Base-by-base conservation (phyloP, 176 grass and related monocot species). In the Triticum monococcum region DNA sequence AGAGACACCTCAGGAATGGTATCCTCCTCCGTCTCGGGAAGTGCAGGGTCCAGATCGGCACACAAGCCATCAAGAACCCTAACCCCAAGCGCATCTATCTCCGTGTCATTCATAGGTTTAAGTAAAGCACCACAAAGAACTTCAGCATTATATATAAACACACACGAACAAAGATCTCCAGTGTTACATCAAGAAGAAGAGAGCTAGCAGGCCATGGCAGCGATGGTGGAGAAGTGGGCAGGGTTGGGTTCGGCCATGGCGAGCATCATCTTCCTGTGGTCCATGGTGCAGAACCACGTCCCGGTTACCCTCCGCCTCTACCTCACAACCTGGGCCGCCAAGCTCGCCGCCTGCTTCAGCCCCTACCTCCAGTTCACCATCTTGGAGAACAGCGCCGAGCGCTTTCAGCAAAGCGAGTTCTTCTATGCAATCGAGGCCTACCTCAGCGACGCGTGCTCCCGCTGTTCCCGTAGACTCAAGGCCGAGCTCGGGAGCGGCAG, bases 321-420 rank as follows among this genome's bases (percentile, higher is more conserved):
- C 36, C 26, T 93, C 11, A 2, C 64, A 43, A 10, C 56, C 43
- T 40, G 63, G 74, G 59, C 41, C 0, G 2, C 12, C 79, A 92
- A 85, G 71, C 16, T 94, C 7, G 3, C 13, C 33, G 20, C 84
- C 65, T 75, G 37, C 88, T 2, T 92, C 38, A 84, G 50, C 84
- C 95, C 95, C 4, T 95, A 95, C 79, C 70, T 87, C 30, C 17
- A 86, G 13, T n/a, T 97, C 81, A 88, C 84, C 40, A 71, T 97
- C 84, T 11, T 72, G n/a, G 86, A 97, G 81, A 76, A 93, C 84
- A 45, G 68, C 70, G 63, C 74, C 14, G 45, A 86, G 30, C 56
- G 36, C 28, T 87, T 91, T 68, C 69, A 24, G 18, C 81, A 92
- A 35, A 90, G 86, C 85, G 86, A 97, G 11, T 30, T 86, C 20